These are phyloP conservation scores for Dipteronia sinensis DNA, from an alignment of 345 rosid genomes.

Conservation along the genomic window DNA sequence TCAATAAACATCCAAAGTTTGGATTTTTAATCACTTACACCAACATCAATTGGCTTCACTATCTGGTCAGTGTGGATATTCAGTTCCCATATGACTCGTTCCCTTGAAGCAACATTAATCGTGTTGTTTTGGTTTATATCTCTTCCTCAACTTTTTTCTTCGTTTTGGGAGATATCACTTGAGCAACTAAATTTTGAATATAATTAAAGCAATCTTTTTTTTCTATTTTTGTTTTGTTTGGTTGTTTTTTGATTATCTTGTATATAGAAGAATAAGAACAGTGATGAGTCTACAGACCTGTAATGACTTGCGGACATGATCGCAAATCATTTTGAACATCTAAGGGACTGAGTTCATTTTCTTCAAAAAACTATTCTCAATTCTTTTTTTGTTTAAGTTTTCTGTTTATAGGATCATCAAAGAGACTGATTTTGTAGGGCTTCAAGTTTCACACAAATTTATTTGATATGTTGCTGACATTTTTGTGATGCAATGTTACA, in stretches of 20 bases:
- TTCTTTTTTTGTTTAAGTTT: not conserved
- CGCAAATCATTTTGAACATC: constrained; percentile 78
- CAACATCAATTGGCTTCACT: constrained; percentile 50
- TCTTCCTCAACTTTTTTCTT: not conserved
- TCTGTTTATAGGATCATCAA: no score
- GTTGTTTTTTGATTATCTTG: not conserved
- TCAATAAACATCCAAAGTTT: not conserved
- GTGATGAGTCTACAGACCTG: constrained; percentile 95
- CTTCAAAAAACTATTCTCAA: not conserved
- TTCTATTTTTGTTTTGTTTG: not conserved
- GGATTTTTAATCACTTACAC: no score
- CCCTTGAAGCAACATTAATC: constrained; percentile 75
- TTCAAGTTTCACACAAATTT: not conserved
- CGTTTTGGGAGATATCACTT: constrained; percentile 30
- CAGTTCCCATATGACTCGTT: constrained; percentile 82
- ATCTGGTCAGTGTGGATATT: constrained; percentile 79
- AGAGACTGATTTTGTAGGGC: not conserved
- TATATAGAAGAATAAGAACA: constrained; percentile 28
- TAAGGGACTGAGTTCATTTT: constrained; percentile 86
- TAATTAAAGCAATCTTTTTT: not conserved
- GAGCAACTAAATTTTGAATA: constrained; percentile 48
- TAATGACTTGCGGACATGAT: constrained; percentile 90
- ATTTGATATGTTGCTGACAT: not conserved
- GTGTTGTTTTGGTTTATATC: constrained; percentile 47
- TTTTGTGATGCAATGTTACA: not conserved